Evolutionary conservation across 1,284 basidiomycete genomes (phyloP).

Genomic region (Jaminaea rosea): DNA sequence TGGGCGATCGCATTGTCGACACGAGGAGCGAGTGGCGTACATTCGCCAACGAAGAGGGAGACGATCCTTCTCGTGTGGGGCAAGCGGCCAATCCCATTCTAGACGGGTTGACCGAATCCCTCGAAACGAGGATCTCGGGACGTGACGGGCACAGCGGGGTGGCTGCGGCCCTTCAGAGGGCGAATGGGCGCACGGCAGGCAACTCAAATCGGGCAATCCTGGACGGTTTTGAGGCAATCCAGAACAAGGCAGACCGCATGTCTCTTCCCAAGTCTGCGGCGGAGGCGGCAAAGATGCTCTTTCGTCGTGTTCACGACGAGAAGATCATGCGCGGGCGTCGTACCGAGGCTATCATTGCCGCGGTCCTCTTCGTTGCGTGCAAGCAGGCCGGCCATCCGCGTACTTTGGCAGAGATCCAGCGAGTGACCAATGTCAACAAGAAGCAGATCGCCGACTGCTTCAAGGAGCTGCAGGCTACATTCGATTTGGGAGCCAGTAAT

Average conservation of each 20-base stretch:
- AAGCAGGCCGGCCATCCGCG: conserved; percentile 84
- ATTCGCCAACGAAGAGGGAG: conserved; percentile 91
- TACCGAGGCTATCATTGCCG: conserved; percentile 84
- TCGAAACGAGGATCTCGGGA: conserved; percentile 89
- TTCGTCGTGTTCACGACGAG: conserved; percentile 92
- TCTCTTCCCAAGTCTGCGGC: conserved; percentile 87
- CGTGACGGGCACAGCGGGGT: conserved; percentile 87
- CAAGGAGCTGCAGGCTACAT: conserved; percentile 83
- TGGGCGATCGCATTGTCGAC: conserved; percentile 93
- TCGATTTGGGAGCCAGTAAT: conserved; percentile 55
- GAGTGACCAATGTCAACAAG: conserved; percentile 82
- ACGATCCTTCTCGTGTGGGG: conserved; percentile 99
- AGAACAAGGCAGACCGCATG: conserved; percentile 87
- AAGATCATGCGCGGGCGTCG: conserved; percentile 85
- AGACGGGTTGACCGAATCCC: conserved; percentile 78
- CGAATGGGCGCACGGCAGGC: conserved; percentile 62
- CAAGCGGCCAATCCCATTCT: conserved; percentile 84
- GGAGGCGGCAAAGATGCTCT: conserved; percentile 91
- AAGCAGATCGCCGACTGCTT: conserved; percentile 91
- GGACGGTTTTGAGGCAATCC: conserved; percentile 81
- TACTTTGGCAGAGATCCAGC: conserved; percentile 79
- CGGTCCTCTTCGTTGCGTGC: conserved; percentile 96
- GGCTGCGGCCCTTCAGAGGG: conserved; percentile 83
- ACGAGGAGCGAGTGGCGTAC: conserved; percentile 96
- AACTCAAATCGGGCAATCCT: conserved; percentile 75